Evolutionary conservation across 1,139 yeast species (phyloP), one percentile per base, ranked within the genome.

Genomic region (Tardiomyces blankii): DNA sequence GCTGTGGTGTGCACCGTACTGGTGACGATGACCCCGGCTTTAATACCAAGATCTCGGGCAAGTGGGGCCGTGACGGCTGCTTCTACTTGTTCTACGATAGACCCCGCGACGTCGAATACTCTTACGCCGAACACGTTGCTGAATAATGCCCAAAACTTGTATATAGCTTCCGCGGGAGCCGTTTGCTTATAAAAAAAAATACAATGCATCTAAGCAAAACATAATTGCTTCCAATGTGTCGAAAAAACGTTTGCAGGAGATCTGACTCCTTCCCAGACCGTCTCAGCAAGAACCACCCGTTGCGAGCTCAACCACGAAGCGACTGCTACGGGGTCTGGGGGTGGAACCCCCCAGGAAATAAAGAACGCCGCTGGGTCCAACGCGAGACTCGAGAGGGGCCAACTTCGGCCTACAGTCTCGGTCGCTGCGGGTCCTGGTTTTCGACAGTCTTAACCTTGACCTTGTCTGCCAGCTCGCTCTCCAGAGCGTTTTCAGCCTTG

Each of bases 1-100:
- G 47, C 43, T 14, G 33, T 28, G 23, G 32, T 40, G 32, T 39
- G 18, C 14, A 16, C 33, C 25, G 11, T 25, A 3, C 18, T 14
- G 5, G 38, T 16, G 35, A 19, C 19, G 12, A 28, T 21, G 41
- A 23, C n/a, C 11, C n/a, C 2, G 3, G 19, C 45, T 2, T 19
- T 5, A 30, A 30, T 9, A 30, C 35, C 3, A 30, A 30, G n/a
- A 30, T 30, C 9, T 30, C 35, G 11, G 35, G 35, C 9, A 30
- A 30, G 11, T 30, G 35, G 35, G 35, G 35, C n/a, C 4, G 39
- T 2, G 48, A 46, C 38, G 48, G 48, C 14, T 46, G 48, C 39
- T 38, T 46, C 13, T 43, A 43, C 21, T 9, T 45, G 33, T 27
- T 39, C 40, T 18, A 42, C 40, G 33, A 30, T 14, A 30, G 35